Evolutionary conservation across 148 eudicot species (phyloP).

Genomic region (Dysphania ambrosioides): DNA sequence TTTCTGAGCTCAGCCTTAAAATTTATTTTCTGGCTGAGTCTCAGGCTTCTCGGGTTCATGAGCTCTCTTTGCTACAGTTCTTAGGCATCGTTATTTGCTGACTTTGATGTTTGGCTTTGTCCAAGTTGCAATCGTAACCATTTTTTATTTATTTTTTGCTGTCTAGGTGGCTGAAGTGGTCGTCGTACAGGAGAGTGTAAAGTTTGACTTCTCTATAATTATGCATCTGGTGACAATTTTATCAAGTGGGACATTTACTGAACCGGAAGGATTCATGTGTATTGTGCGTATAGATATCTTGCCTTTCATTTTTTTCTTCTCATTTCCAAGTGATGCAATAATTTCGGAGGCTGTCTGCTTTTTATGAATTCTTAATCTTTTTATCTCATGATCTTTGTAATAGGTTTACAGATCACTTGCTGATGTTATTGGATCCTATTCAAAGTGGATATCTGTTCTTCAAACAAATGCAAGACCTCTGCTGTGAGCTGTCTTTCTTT

Average conservation of each 20-base stretch:
- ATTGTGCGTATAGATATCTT: slow-evolving; percentile 47
- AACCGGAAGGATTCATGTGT: slow-evolving; percentile 73
- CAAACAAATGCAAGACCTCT: slow-evolving; percentile 61
- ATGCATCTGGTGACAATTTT: slow-evolving; percentile 71
- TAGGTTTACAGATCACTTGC: slow-evolving; percentile 92
- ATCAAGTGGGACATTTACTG: slow-evolving; percentile 47
- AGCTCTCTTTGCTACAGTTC: not conserved
- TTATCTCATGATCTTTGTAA: slow-evolving; percentile 16
- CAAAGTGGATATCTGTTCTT: slow-evolving; percentile 73
- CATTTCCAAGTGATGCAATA: not conserved
- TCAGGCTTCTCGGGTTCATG: not conserved
- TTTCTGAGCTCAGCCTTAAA: not conserved
- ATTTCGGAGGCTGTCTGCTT: slow-evolving; percentile 7
- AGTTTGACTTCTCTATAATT: slow-evolving; percentile 53
- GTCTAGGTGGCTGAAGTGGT: slow-evolving; percentile 85
- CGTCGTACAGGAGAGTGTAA: slow-evolving; percentile 57
- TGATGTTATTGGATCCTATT: slow-evolving; percentile 89
- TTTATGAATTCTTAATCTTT: not conserved
- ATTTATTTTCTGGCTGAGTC: not conserved
- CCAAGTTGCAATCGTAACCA: not conserved
- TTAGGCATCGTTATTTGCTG: not conserved
- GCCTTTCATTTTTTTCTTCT: not conserved
- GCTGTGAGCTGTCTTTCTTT: slow-evolving; percentile 54
- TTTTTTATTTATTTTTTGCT: slow-evolving; percentile 11
- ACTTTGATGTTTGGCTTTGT: not conserved